These are phyloP conservation scores for Cutaneotrichosporon sp. DNA, from an alignment of 1,284 basidiomycete genomes.

Conservation along the genomic window DNA sequence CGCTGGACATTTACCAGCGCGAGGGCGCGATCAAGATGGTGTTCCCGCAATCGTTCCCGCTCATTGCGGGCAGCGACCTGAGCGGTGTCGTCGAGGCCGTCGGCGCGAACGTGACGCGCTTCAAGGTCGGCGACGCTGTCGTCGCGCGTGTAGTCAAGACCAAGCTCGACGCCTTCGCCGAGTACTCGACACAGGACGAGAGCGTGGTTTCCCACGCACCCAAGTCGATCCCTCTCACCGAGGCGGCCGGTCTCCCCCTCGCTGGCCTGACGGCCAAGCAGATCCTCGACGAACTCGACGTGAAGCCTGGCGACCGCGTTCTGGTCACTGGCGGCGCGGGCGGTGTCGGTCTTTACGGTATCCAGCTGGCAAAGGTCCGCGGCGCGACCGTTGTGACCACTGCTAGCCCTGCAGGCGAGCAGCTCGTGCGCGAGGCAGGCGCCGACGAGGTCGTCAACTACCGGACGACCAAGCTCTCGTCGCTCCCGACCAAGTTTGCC, in stretches of 20 bases:
- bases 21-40: constrained; percentile 23
- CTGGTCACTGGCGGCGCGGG: constrained; percentile 51
- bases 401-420: constrained; percentile 48
- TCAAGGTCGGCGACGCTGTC: constrained; percentile 50
- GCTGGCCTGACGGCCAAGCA: constrained; percentile 20
- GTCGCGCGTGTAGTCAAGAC: constrained; percentile 49
- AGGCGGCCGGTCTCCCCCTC: constrained; percentile 21
- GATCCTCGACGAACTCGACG: constrained; percentile 16
- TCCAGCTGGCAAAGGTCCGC: constrained; percentile 50
- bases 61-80: constrained; percentile 38
- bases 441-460: constrained; percentile 50
- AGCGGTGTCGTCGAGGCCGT: constrained; percentile 49
- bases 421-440: constrained; percentile 48
- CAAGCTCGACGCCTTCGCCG: constrained; percentile 40
- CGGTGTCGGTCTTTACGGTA: constrained; percentile 50
- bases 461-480: constrained; percentile 10
- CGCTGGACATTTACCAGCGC: constrained; percentile 32
- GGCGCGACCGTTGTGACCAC: constrained; percentile 51
- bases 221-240: constrained; percentile 7
- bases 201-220: constrained; percentile 15
- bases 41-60: constrained; percentile 4
- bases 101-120: constrained; percentile 19
- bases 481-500: constrained; percentile 6
- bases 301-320: constrained; percentile 24
- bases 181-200: constrained; percentile 40